phyloP scores from a whole-genome alignment of 495 filamentous ascomycete genomes.

The Podospora australis region DNA sequence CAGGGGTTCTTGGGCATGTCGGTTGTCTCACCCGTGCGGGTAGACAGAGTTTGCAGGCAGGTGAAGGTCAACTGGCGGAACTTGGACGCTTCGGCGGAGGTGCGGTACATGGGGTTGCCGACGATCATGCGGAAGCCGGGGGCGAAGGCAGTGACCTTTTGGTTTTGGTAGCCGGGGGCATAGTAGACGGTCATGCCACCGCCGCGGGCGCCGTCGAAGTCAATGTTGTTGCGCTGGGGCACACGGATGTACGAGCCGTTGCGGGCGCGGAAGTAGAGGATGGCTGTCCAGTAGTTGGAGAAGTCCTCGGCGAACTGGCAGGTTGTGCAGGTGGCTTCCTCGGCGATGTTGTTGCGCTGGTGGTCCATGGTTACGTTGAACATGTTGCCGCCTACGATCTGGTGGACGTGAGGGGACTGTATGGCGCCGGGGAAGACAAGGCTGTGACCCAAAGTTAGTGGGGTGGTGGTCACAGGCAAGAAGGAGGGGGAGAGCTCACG shows the following conservation, averaged over 20 bases:
- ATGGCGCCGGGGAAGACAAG: slow-evolving; percentile 19
- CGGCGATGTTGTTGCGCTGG: slow-evolving; percentile 21
- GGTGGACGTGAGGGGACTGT: slow-evolving; percentile 22
- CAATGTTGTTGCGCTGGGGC: slow-evolving; percentile 20
- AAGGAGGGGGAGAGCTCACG: slow-evolving; percentile 6
- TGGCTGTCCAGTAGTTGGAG: slow-evolving; percentile 42
- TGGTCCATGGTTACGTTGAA: slow-evolving; percentile 31
- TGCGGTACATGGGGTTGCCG: slow-evolving; percentile 49
- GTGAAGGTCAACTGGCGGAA: slow-evolving; percentile 38
- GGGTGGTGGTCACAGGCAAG: not conserved
- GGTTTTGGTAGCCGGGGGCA: slow-evolving; percentile 27
- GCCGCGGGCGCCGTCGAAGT: slow-evolving; percentile 16
- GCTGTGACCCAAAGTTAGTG: slow-evolving; percentile 3
- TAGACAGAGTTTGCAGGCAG: slow-evolving; percentile 28
- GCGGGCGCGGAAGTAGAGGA: slow-evolving; percentile 31
- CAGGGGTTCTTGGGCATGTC: slow-evolving; percentile 29
- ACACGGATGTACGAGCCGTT: slow-evolving; percentile 36
- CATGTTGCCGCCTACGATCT: slow-evolving; percentile 25
- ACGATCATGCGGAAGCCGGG: slow-evolving; percentile 68
- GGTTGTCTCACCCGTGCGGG: slow-evolving; percentile 29
- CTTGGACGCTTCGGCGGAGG: slow-evolving; percentile 25
- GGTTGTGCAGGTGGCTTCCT: slow-evolving; percentile 28
- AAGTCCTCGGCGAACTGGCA: slow-evolving; percentile 34
- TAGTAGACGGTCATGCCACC: slow-evolving; percentile 44
- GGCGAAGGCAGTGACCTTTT: slow-evolving; percentile 41